phyloP scores from a whole-genome alignment of 108 stramenopile genomes.

The Fragilariopsis cylindrus region DNA sequence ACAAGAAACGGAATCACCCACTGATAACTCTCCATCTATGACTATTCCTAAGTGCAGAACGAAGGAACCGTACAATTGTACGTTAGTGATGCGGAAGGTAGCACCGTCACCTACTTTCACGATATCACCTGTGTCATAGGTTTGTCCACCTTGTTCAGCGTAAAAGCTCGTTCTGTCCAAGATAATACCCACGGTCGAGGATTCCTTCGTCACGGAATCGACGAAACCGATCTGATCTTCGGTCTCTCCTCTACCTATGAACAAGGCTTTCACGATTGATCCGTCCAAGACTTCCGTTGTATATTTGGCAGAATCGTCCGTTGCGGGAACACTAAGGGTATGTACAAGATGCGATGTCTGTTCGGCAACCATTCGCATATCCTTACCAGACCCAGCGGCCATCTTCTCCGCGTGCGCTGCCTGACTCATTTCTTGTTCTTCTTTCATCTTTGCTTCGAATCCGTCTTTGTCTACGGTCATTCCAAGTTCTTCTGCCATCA shows the following conservation, averaged over 20 bases:
- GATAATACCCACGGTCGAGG: slow-evolving; percentile 87
- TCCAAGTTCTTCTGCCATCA: slow-evolving; percentile 98
- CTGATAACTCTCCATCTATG: slow-evolving; percentile 61
- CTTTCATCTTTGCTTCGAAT: slow-evolving; percentile 90
- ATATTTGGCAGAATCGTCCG: slow-evolving; percentile 90
- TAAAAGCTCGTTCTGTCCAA: slow-evolving; percentile 95
- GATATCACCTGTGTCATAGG: slow-evolving; percentile 88
- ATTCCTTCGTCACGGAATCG: slow-evolving; percentile 65
- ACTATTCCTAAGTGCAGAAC: slow-evolving; percentile 91
- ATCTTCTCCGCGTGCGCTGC: slow-evolving; percentile 78
- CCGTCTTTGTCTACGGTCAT: slow-evolving; percentile 89
- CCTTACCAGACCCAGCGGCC: slow-evolving; percentile 88
- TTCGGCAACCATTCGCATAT: slow-evolving; percentile 96
- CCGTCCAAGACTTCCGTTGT: slow-evolving; percentile 81
- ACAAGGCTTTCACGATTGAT: slow-evolving; percentile 86
- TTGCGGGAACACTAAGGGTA: slow-evolving; percentile 62
- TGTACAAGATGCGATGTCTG: slow-evolving; percentile 91
- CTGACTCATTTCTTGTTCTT: slow-evolving; percentile 79
- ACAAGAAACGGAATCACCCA: slow-evolving; percentile 83
- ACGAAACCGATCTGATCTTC: slow-evolving; percentile 89
- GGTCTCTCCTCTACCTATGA: slow-evolving; percentile 87
- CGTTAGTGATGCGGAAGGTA: slow-evolving; percentile 74
- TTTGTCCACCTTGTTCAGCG: slow-evolving; percentile 97
- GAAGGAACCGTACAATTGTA: slow-evolving; percentile 90
- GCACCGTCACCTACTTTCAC: slow-evolving; percentile 45